A percentile compares a stretch with the other conserved stretches of the same genome.
Evolutionary conservation across 2,329 filamentous ascomycete species (phyloP).

Genomic region (Hymenoscyphus salicellus): DNA sequence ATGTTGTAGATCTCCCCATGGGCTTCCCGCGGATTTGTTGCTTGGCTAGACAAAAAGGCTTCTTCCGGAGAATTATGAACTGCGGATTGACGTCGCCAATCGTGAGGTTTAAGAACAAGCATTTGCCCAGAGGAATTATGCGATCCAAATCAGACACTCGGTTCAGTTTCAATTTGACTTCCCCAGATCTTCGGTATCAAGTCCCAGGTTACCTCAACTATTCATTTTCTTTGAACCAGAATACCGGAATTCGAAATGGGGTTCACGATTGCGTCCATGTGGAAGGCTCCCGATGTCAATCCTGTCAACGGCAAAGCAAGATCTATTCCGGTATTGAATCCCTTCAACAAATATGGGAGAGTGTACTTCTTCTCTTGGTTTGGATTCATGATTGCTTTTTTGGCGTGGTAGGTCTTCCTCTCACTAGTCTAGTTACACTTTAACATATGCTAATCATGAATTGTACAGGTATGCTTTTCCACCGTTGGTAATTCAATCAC

Average conservation of each 20-base stretch:
- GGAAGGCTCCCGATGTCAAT: slow-evolving; percentile 48
- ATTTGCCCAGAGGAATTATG: neutral
- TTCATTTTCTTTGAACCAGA: neutral
- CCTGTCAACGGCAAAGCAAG: slow-evolving; percentile 80
- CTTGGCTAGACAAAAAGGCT: slow-evolving; percentile 1
- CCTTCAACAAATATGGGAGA: slow-evolving; percentile 73
- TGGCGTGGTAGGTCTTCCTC: slow-evolving; percentile 73
- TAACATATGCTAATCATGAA: slow-evolving; percentile 5
- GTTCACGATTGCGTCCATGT: slow-evolving; percentile 28
- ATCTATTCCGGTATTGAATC: slow-evolving; percentile 75
- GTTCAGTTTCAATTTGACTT: neutral
- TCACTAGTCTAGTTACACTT: neutral
- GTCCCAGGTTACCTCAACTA: neutral
- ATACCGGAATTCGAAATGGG: slow-evolving; percentile 18
- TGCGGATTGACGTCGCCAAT: slow-evolving; percentile 25
- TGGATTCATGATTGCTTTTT: slow-evolving; percentile 83
- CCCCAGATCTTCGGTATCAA: neutral
- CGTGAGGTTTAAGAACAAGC: slow-evolving; percentile 21
- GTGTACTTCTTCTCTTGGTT: slow-evolving; percentile 90
- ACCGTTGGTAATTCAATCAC: slow-evolving; percentile 43
- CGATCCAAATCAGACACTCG: neutral
- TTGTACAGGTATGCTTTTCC: slow-evolving; percentile 74
- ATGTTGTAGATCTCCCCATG: slow-evolving; percentile 23
- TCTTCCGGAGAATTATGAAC: slow-evolving; percentile 25
- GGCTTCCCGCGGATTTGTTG: slow-evolving; percentile 23